Percentiles rank a stretch among this genome's conserved stretches.
Conservation (phyloP, 176 grass and related monocot species). For the Phragmites australis region DNA sequence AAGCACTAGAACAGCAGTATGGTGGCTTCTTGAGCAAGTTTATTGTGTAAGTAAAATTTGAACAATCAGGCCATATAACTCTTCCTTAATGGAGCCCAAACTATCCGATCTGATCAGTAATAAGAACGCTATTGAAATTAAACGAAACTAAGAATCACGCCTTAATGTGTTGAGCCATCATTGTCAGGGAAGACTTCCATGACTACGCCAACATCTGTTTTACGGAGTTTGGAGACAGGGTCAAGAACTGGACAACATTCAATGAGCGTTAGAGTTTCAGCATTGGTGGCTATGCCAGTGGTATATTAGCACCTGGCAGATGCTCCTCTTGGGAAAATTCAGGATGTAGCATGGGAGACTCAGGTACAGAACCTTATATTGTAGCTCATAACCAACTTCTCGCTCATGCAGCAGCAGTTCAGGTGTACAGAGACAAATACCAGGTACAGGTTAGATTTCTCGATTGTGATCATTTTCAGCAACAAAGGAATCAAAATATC, state of each 20-base stretch:
- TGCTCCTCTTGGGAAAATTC: slow-evolving; percentile 45
- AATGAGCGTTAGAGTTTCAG: slow-evolving; percentile 91
- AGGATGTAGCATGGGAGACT: slow-evolving; percentile 66
- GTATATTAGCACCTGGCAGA: slow-evolving; percentile 67
- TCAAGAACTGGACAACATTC: slow-evolving; percentile 89
- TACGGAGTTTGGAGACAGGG: slow-evolving; percentile 71
- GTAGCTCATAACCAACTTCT: slow-evolving; percentile 77
- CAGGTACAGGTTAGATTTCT: slow-evolving; percentile 47
- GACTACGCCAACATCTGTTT: slow-evolving; percentile 77
- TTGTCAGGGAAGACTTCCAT: slow-evolving; percentile 68
- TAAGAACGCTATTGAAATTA: slow-evolving; percentile 15
- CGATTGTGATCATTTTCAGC: background rate
- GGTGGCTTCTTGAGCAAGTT: slow-evolving; percentile 63
- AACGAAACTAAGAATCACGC: slow-evolving; percentile 6
- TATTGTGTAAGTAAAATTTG: slow-evolving; percentile 66
- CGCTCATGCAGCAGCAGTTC: slow-evolving; percentile 68
- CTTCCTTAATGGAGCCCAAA: background rate
- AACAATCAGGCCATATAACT: background rate
- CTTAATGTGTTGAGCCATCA: slow-evolving; percentile 7
- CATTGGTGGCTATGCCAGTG: slow-evolving; percentile 51
- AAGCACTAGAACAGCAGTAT: slow-evolving; percentile 75
- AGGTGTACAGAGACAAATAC: slow-evolving; percentile 60
- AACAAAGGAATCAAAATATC: slow-evolving; percentile 9
- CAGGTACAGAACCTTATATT: slow-evolving; percentile 67
- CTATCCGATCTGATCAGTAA: background rate